Percentiles rank a stretch among this genome's conserved stretches.
phyloP scores from a whole-genome alignment of 768 basidiomycete genomes.

The Boletus eberwhitei region DNA sequence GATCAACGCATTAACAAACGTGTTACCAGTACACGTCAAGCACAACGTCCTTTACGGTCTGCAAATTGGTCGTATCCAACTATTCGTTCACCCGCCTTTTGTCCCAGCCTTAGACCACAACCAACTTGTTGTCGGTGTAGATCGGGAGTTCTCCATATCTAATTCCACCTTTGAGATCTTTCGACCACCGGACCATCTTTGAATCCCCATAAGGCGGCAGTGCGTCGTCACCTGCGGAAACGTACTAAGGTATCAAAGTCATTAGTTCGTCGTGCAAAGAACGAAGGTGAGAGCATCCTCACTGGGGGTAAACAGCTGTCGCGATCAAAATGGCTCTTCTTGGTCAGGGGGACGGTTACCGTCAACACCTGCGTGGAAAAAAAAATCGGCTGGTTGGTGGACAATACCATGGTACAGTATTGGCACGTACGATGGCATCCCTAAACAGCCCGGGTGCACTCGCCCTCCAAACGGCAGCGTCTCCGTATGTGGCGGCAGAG shows the following conservation, averaged over 20 bases:
- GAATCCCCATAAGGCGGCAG: constrained; percentile 30
- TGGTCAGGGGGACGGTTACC: constrained; percentile 36
- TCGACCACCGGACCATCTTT: constrained; percentile 28
- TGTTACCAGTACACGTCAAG: constrained; percentile 9
- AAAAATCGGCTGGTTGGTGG: background rate
- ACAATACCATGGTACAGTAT: background rate
- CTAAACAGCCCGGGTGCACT: constrained; percentile 39
- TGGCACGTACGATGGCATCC: constrained; percentile 33
- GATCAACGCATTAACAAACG: constrained; percentile 18
- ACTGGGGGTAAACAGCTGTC: constrained; percentile 44
- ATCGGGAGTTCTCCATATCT: constrained; percentile 41
- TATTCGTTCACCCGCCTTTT: background rate
- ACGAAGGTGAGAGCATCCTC: constrained; percentile 3
- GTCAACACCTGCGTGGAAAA: constrained; percentile 33
- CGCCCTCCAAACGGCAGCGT: constrained; percentile 41
- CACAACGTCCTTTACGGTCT: background rate
- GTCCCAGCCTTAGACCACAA: constrained; percentile 2
- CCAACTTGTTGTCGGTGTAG: constrained; percentile 37
- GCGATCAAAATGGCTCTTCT: constrained; percentile 38
- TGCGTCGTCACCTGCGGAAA: constrained; percentile 38
- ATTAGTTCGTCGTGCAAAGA: background rate
- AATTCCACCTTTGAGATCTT: constrained; percentile 23
- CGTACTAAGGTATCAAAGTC: constrained; percentile 29
- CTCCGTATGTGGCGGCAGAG: constrained; percentile 20
- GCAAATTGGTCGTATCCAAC: constrained; percentile 5